Base-by-base conservation (phyloP, 257 asterid species). In the Leonotis leonurus region DNA sequence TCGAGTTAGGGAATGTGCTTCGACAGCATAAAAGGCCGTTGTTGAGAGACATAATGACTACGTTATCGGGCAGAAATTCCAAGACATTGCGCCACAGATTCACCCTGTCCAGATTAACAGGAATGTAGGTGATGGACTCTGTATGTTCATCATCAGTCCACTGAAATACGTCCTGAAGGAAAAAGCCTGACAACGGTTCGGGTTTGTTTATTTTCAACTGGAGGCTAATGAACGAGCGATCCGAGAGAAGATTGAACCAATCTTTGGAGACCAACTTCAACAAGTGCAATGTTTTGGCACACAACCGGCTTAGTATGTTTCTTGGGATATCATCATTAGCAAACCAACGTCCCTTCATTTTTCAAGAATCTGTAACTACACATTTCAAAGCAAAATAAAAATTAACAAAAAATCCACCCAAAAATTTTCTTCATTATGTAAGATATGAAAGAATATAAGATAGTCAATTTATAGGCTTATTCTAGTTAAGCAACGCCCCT, bases 1-100 rank as follows among this genome's bases (percentile, higher is more conserved):
- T 5, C 0, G 51, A 1, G 59, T 56, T 62, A 22, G 89, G 84
- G 24, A 76, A 75, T 60, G 70, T 43, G 48, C 86, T 79, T 18
- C 92, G 83, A 60, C 95, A 85, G 64, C 93, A 88, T 0, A 82
- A 11, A 0, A 86, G 74, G 52, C 95, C 95, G 5, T 80, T 72
- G 74, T 67, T 75, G 2, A 84, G 71, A 8, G 82, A 77, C 67
- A 80, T 54, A 62, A 80, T 44, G 21, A 75, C 77, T 24, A 81
- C 79, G 16, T 37, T 51, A 35, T 80, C 85, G 0, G 97, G 95
- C 44, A 89, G 89, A 26, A 89, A 89, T 49, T 67, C 54, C 18
- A 86, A 65, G 36, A 80, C 78, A 3, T 32, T 40, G 40, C 29
- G 46, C 59, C 60, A 17, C 5, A 81, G 49, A 1, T 33, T 56